A percentile compares a stretch with the other conserved stretches of the same genome.
phyloP scores from a whole-genome alignment of 2,329 filamentous ascomycete species.

The Phyllosticta paracitricarpa region DNA sequence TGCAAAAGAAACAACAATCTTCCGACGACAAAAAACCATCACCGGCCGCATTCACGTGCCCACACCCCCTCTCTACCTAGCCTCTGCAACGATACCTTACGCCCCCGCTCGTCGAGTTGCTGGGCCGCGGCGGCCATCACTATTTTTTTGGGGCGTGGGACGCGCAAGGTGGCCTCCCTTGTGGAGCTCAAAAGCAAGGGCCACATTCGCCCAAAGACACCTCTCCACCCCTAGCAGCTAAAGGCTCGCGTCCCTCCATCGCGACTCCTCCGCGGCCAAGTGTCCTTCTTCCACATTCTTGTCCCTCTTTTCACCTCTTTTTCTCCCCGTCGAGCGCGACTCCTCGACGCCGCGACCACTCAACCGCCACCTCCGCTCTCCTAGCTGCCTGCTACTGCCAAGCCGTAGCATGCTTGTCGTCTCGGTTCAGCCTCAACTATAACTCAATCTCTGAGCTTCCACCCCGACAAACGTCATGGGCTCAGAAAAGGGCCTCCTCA shows the following conservation, averaged over 20 bases:
- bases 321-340: not conserved
- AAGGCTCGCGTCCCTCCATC: constrained; percentile 1
- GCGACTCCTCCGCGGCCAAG: constrained; percentile 4
- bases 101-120: not conserved
- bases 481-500: constrained; percentile 9
- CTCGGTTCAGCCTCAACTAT: constrained; percentile 8
- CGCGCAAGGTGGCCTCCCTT: constrained; percentile 3
- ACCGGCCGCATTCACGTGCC: not conserved
- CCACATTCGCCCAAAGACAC: not conserved
- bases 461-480: constrained; percentile 4
- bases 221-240: not conserved
- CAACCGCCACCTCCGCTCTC: not conserved
- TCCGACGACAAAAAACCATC: not conserved
- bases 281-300: constrained; percentile 9
- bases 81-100: not conserved
- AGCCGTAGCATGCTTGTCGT: constrained; percentile 10
- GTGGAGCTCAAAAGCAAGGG: not conserved
- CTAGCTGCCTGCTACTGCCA: constrained; percentile 5
- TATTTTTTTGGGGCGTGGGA: constrained; percentile 1
- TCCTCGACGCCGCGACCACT: not conserved
- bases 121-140: constrained; percentile 5
- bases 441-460: constrained; percentile 5
- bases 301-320: constrained; percentile 8
- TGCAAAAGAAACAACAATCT: not conserved
- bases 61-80: not conserved